These are phyloP conservation scores for Globisporangium parvum DNA, from an alignment of 352 stramenopile genomes.

Conservation along the genomic window DNA sequence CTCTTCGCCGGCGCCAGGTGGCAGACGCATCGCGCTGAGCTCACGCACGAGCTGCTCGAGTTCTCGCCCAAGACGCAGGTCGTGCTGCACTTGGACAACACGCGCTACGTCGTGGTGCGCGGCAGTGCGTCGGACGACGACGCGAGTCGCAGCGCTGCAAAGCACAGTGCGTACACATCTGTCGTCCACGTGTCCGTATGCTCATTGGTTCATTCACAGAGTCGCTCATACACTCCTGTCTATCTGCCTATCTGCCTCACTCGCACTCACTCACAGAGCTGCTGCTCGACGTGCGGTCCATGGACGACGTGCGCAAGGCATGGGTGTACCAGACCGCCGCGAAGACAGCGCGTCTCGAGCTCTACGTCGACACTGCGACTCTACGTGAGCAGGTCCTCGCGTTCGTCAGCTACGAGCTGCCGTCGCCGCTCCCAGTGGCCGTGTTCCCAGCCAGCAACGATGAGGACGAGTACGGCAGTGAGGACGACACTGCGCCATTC, in stretches of 20 bases:
- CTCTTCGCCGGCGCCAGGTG: slow-evolving; percentile 38
- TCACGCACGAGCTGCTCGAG: slow-evolving; percentile 21
- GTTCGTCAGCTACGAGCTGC: slow-evolving; percentile 4
- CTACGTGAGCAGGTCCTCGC: slow-evolving; percentile 20
- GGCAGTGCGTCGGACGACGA: neutral
- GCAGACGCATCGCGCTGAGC: slow-evolving; percentile 12
- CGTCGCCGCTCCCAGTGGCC: neutral
- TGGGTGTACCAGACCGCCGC: slow-evolving; percentile 42
- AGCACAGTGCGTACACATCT: slow-evolving; percentile 4
- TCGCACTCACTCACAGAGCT: slow-evolving; percentile 10
- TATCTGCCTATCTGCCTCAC: neutral
- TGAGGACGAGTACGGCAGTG: no score
- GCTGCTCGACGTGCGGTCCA: slow-evolving; percentile 29
- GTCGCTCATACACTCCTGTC: neutral
- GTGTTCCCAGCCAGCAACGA: slow-evolving; percentile 3
- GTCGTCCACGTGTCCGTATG: neutral
- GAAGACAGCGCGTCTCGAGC: slow-evolving; percentile 23
- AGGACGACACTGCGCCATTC: neutral
- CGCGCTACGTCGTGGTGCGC: slow-evolving; percentile 22
- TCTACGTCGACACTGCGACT: slow-evolving; percentile 32
- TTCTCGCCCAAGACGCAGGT: slow-evolving; percentile 27
- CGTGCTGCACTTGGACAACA: slow-evolving; percentile 21
- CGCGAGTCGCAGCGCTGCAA: neutral
- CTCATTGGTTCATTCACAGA: neutral
- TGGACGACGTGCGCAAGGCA: slow-evolving; percentile 30